These are phyloP conservation scores for Hordeum pubiflorum DNA, from an alignment of 202 grass and related monocot genomes.

Conservation along the genomic window DNA sequence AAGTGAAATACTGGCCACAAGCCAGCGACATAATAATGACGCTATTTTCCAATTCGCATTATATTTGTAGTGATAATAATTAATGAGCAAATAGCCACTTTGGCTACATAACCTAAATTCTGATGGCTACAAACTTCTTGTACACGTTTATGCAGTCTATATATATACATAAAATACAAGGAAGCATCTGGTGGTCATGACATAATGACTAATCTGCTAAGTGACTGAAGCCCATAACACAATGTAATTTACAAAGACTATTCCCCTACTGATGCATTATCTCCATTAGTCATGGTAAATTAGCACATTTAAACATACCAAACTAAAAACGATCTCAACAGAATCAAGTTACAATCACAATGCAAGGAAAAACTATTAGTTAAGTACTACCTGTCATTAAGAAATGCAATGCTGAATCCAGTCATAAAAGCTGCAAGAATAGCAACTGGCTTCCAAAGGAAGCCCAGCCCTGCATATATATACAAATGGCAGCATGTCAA, in stretches of 20 bases:
- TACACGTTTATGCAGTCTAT: not conserved
- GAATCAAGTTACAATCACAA: not conserved
- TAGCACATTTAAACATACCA: not conserved
- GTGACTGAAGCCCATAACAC: not conserved
- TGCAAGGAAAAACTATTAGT: not conserved
- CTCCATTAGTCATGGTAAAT: constrained; percentile 19
- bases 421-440: constrained; percentile 83
- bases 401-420: constrained; percentile 74
- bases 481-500: constrained; percentile 25
- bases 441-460: constrained; percentile 81
- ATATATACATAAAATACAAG: not conserved
- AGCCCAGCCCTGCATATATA: constrained; percentile 54
- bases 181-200: constrained; percentile 1
- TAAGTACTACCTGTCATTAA: constrained; percentile 71
- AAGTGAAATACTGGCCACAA: not conserved
- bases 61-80: not conserved
- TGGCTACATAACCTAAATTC: not conserved
- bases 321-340: not conserved
- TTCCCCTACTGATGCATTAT: not conserved
- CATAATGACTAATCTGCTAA: not conserved
- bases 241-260: not conserved
- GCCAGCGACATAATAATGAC: not conserved
- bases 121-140: not conserved
- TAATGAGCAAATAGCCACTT: not conserved
- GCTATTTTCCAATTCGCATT: not conserved